Conservation (phyloP, 805 yeast species). For the baker's yeast (Saccharomyces cerevisiae) region DNA sequence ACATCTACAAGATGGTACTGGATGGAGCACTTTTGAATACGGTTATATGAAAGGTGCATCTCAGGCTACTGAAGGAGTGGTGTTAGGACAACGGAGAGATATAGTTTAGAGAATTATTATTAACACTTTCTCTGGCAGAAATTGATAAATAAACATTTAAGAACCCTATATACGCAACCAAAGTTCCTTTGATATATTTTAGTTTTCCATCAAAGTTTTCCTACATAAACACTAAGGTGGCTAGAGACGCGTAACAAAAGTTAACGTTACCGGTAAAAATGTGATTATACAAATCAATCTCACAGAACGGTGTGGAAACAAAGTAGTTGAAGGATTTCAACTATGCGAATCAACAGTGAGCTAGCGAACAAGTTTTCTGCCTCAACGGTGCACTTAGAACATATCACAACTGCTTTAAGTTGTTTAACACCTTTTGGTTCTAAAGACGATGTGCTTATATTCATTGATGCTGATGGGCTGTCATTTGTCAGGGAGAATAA, state of each 20-base stretch:
- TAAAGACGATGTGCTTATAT: slow-evolving; percentile 33
- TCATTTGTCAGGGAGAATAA: slow-evolving; percentile 42
- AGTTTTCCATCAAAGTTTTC: neutral
- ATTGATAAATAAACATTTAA: neutral
- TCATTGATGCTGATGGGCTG: slow-evolving; percentile 43
- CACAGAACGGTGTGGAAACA: neutral
- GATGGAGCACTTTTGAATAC: slow-evolving; percentile 54
- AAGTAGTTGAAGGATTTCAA: neutral
- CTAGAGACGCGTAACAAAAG: neutral
- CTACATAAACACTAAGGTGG: neutral
- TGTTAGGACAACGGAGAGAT: slow-evolving; percentile 45
- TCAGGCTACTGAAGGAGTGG: slow-evolving; percentile 45
- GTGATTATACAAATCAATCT: neutral
- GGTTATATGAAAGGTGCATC: slow-evolving; percentile 54
- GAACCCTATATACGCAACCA: neutral
- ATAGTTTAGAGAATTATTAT: slow-evolving; percentile 21
- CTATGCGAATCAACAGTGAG: slow-evolving; percentile 1
- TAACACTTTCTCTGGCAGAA: neutral
- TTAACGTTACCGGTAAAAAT: neutral
- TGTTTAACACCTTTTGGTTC: slow-evolving; percentile 36
- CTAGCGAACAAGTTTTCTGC: slow-evolving; percentile 32
- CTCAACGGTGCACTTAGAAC: slow-evolving; percentile 38
- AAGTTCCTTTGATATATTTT: neutral
- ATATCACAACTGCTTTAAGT: slow-evolving; percentile 38
- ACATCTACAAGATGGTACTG: slow-evolving; percentile 32